Conservation (phyloP, 129 eudicot genomes). For the Helianthus annuus region HanXRQr2.0-SUNRISE NC_035449.2:191963513-191964012, state of each 20-base stretch:
- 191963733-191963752: background rate
- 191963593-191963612: slow-evolving; percentile 3
- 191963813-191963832: too few species aligned
- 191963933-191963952: too few species aligned
- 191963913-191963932: too few species aligned
- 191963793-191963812: too few species aligned
- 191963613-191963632: slow-evolving; percentile 28
- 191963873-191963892: too few species aligned
- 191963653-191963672: slow-evolving; percentile 7
- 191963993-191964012: too few species aligned
- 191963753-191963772: background rate
- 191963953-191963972: too few species aligned
- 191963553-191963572: slow-evolving; percentile 29
- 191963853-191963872: too few species aligned
- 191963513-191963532: slow-evolving; percentile 67
- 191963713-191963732: background rate
- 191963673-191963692: background rate
- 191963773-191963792: background rate
- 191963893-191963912: too few species aligned
- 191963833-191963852: too few species aligned
- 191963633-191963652: slow-evolving; percentile 31
- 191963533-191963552: slow-evolving; percentile 20
- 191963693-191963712: background rate
- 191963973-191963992: too few species aligned
- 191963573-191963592: slow-evolving; percentile 37